Evolutionary conservation across 352 stramenopile species (phyloP).

Genomic region (Phytophthora megakarya): DNA sequence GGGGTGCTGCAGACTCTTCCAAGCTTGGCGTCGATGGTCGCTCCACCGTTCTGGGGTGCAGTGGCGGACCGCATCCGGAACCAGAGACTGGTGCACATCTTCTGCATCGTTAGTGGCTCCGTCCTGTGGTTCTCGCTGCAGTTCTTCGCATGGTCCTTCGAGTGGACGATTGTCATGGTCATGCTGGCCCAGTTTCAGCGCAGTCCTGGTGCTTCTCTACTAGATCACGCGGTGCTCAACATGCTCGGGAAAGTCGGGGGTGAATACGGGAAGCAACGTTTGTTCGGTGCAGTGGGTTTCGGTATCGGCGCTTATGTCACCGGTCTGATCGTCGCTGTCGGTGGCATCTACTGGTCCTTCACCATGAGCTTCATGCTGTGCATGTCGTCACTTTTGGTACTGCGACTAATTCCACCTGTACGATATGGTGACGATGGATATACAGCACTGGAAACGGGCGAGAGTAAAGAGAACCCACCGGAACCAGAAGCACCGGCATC

Average conservation of each 20-base stretch:
- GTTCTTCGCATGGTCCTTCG: slow-evolving; percentile 48
- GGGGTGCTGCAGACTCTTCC: slow-evolving; percentile 66
- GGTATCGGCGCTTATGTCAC: slow-evolving; percentile 63
- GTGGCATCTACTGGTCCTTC: slow-evolving; percentile 66
- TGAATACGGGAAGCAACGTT: slow-evolving; percentile 78
- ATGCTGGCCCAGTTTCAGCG: slow-evolving; percentile 55
- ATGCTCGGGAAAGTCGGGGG: slow-evolving; percentile 60
- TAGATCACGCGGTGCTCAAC: slow-evolving; percentile 69
- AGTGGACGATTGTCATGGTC: slow-evolving; percentile 47
- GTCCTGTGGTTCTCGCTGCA: slow-evolving; percentile 57
- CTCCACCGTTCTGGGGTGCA: slow-evolving; percentile 69
- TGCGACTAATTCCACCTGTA: slow-evolving; percentile 53
- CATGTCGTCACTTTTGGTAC: slow-evolving; percentile 55
- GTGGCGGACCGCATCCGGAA: slow-evolving; percentile 58
- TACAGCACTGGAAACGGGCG: slow-evolving; percentile 28
- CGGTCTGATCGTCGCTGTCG: slow-evolving; percentile 49
- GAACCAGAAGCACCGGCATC: slow-evolving; percentile 25
- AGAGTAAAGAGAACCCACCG: slow-evolving; percentile 9
- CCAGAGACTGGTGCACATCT: slow-evolving; percentile 59
- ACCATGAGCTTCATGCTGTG: slow-evolving; percentile 52
- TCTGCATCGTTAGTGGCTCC: slow-evolving; percentile 53
- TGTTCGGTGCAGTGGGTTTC: slow-evolving; percentile 73
- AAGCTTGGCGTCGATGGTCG: slow-evolving; percentile 55
- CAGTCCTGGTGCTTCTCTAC: slow-evolving; percentile 38
- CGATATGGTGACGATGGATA: slow-evolving; percentile 13